Evolutionary conservation across 1,284 basidiomycete species (phyloP), one percentile per base, ranked within the genome.

Genomic region (Pholiota adiposa): DNA sequence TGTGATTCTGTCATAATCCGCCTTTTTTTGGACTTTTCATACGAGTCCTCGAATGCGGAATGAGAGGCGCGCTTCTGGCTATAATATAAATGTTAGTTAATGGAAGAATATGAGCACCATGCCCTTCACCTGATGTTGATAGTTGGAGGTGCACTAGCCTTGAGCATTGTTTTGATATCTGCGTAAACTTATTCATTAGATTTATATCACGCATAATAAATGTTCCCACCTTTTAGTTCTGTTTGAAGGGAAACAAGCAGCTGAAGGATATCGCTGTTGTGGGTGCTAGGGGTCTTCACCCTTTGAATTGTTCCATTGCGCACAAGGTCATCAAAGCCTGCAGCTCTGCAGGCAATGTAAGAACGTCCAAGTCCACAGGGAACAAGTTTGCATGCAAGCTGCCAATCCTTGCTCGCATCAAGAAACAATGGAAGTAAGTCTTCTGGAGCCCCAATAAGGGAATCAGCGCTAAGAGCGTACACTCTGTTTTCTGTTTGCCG

Each of bases 391-490:
- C 64, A 59, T 0, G 29, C 52, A 0, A 46, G 23, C 14, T 75
- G 73, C 71, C 72, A 77, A 0, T 64, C 54, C 0, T 25, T 69
- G 53, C 73, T 76, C 0, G 67, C 67, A 6, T 72, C 48, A 0
- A 77, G 41, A 44, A 66, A 76, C 0, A 68, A 33, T 0, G 62
- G 65, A 0, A 75, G 44, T 0, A 74, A n/a, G 34, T 76, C 73
- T 23, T 76, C 72, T 1, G 65, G 7, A 0, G 58, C 64, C 0
- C 70, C 70, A 9, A 60, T 18, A 0, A 75, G 33, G 0, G 63
- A 59, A 25, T 66, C 58, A 2, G 46, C 16, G 33, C 67, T 70
- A 0, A 74, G 44, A 0, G 70, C 72, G 59, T 75, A 77, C 1
- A 70, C 46, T 0, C 43, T 11, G 14, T 73, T 69, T 7, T 77